These are phyloP conservation scores for Zizania latifolia DNA, from an alignment of 176 grass and related monocot genomes.

Conservation along the genomic window DNA sequence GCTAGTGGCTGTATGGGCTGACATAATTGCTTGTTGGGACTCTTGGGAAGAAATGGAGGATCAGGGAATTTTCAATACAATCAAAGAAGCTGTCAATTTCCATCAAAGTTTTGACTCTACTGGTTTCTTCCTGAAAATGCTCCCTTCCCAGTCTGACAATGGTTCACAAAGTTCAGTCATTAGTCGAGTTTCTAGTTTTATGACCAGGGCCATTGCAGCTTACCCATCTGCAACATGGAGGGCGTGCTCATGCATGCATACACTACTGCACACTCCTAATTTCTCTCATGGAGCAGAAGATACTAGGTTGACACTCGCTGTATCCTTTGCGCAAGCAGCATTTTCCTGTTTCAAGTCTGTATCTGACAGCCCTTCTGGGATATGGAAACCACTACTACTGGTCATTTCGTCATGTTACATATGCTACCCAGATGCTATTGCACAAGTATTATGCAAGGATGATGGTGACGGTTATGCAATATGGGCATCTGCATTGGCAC, in stretches of 20 bases:
- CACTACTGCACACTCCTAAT: slow-evolving; percentile 52
- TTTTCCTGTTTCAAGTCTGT: slow-evolving; percentile 50
- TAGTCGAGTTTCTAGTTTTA: slow-evolving; percentile 57
- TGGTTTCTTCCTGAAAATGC: slow-evolving; percentile 48
- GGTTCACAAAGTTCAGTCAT: slow-evolving; percentile 49
- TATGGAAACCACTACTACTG: slow-evolving; percentile 67
- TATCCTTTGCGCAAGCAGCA: slow-evolving; percentile 45
- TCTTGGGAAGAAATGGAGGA: slow-evolving; percentile 90
- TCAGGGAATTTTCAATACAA: slow-evolving; percentile 63
- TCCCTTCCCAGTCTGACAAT: slow-evolving; percentile 28
- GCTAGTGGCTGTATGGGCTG: slow-evolving; percentile 63
- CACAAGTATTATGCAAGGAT: slow-evolving; percentile 42
- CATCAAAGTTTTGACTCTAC: slow-evolving; percentile 49
- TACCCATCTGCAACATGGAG: slow-evolving; percentile 81
- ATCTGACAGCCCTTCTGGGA: slow-evolving; percentile 46
- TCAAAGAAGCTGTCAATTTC: slow-evolving; percentile 70
- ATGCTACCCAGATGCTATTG: slow-evolving; percentile 62
- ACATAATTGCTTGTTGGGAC: slow-evolving; percentile 56
- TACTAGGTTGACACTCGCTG: slow-evolving; percentile 40
- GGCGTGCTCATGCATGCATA: slow-evolving; percentile 76
- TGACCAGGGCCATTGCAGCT: slow-evolving; percentile 54
- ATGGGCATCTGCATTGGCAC: slow-evolving; percentile 58
- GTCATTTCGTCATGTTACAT: slow-evolving; percentile 76
- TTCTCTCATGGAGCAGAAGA: slow-evolving; percentile 38
- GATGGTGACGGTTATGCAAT: slow-evolving; percentile 42